phyloP scores from a whole-genome alignment of 2,329 filamentous ascomycete genomes.

The Pseudocercospora macadamiae region DNA sequence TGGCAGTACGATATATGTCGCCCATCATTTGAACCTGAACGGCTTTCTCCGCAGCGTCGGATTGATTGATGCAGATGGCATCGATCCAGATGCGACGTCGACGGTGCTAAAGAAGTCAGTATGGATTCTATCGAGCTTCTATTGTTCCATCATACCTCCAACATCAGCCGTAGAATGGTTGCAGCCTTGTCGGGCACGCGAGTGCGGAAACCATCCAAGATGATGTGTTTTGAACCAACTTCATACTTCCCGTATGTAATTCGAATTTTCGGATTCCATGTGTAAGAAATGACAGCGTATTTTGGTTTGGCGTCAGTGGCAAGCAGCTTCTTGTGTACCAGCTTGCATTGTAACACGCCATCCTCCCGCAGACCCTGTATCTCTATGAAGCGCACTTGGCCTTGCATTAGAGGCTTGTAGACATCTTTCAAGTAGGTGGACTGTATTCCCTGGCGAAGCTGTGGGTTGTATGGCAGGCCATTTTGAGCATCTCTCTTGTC shows the following conservation, averaged over 20 bases:
- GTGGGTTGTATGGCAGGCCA: neutral
- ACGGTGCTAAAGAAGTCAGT: neutral
- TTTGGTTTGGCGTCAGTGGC: neutral
- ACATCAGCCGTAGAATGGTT: slow-evolving; percentile 3
- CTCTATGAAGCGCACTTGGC: neutral
- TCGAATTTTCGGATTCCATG: neutral
- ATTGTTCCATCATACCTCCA: neutral
- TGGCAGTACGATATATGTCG: neutral
- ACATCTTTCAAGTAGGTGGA: slow-evolving; percentile 4
- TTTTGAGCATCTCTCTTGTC: neutral
- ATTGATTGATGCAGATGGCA: neutral
- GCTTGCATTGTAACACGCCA: neutral
- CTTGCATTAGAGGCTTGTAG: neutral
- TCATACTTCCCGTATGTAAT: neutral
- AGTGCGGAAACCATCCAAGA: neutral
- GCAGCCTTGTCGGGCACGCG: slow-evolving; percentile 3
- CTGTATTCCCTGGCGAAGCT: neutral
- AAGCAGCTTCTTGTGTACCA: neutral
- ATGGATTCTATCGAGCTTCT: neutral
- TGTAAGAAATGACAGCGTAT: neutral
- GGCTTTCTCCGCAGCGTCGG: slow-evolving; percentile 1
- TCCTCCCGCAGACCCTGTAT: neutral
- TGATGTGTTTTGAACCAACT: neutral
- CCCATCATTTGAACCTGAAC: slow-evolving; percentile 6
- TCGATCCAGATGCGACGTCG: slow-evolving; percentile 4